These are phyloP conservation scores for Coniosporium apollinis DNA, from an alignment of 495 filamentous ascomycete species.

Conservation along the genomic window DNA sequence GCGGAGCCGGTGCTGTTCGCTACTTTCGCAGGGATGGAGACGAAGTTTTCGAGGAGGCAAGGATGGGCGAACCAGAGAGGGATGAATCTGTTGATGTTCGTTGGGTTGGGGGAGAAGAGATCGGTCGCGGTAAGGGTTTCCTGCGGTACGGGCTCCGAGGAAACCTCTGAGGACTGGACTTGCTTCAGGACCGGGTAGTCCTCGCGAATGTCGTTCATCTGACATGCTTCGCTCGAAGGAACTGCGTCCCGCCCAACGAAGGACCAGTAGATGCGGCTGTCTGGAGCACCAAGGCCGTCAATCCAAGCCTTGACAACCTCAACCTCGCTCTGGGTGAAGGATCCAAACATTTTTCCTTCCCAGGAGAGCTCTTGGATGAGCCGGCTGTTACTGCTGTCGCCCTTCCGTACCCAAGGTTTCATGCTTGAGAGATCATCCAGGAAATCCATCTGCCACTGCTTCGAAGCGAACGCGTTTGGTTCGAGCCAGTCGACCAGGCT, in stretches of 20 bases:
- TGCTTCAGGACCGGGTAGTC: slow-evolving; percentile 1
- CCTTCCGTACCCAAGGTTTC: slow-evolving; percentile 25
- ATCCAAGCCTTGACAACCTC: slow-evolving; percentile 25
- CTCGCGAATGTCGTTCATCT: not conserved
- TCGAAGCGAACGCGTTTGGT: slow-evolving; percentile 3
- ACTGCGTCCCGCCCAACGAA: not conserved
- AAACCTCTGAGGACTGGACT: not conserved
- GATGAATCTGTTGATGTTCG: slow-evolving; percentile 14
- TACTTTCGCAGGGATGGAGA: slow-evolving; percentile 18
- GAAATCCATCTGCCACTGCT: slow-evolving; percentile 19
- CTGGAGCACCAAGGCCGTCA: slow-evolving; percentile 15
- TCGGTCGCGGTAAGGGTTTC: not conserved
- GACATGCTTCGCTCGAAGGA: too few species aligned
- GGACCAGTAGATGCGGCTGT: not conserved
- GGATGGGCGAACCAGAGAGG: slow-evolving; percentile 25
- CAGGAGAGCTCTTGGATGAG: slow-evolving; percentile 25
- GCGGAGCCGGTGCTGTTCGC: slow-evolving; percentile 12
- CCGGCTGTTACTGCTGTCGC: slow-evolving; percentile 22
- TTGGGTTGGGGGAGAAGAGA: not conserved
- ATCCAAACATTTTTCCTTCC: slow-evolving; percentile 33
- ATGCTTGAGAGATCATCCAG: slow-evolving; percentile 11
- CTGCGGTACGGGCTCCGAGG: not conserved
- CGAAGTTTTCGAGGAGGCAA: slow-evolving; percentile 21
- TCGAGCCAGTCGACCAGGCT: slow-evolving; percentile 11
- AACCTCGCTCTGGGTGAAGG: slow-evolving; percentile 29